Conservation (phyloP, 2,329 filamentous ascomycete genomes). For the Escovopsis sp. region DNA sequence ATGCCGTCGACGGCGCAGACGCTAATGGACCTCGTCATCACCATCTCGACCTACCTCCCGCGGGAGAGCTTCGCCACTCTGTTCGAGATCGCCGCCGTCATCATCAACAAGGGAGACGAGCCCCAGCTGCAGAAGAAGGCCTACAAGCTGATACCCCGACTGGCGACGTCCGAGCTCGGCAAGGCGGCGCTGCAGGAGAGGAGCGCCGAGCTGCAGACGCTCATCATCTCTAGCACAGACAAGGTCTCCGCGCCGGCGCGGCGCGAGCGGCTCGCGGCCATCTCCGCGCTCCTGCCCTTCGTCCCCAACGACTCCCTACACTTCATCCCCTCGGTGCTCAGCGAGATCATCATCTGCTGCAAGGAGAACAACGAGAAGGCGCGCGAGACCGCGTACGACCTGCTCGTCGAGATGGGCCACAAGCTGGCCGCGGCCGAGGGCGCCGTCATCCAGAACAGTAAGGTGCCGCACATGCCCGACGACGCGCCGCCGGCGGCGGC, state of each 20-base stretch:
- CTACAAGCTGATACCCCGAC: conserved; percentile 89
- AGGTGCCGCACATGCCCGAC: conserved; percentile 72
- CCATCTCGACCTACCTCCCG: conserved; percentile 86
- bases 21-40: conserved; percentile 91
- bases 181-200: conserved; percentile 61
- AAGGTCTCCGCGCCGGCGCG: conserved; percentile 78
- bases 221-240: conserved; percentile 65
- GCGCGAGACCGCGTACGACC: conserved; percentile 73
- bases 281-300: conserved; percentile 64
- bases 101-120: conserved; percentile 69
- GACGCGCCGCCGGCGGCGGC: conserved; percentile 65
- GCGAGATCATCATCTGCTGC: conserved; percentile 88
- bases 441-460: conserved; percentile 65
- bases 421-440: conserved; percentile 54
- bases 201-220: conserved; percentile 61
- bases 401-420: conserved; percentile 77
- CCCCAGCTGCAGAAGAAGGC: conserved; percentile 97
- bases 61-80: conserved; percentile 70
- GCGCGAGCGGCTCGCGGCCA: conserved; percentile 70
- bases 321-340: conserved; percentile 82
- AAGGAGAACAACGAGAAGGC: conserved; percentile 98
- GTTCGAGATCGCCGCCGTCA: conserved; percentile 72
- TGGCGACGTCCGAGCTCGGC: conserved; percentile 68
- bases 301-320: conserved; percentile 67
- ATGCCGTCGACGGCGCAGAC: conserved; percentile 92